Conservation (phyloP, 352 stramenopile species). For the Phytophthora pisi region DNA sequence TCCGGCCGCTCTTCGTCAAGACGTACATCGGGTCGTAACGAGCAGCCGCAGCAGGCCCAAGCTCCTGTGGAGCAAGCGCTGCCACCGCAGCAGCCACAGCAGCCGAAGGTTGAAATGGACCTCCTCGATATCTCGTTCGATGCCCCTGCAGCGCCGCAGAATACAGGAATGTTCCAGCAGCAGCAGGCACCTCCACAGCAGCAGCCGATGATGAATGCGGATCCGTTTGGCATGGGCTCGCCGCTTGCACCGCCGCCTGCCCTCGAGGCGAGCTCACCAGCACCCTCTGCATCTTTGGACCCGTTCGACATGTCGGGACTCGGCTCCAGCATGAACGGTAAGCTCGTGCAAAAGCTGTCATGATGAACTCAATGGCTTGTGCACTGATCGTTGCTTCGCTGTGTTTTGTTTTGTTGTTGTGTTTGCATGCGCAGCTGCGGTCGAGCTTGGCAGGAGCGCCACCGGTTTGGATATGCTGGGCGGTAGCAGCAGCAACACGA, state of each 20-base stretch:
- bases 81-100: slow-evolving; percentile 36
- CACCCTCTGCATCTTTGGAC: slow-evolving; percentile 50
- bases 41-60: slow-evolving; percentile 41
- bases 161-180: slow-evolving; percentile 41
- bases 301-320: slow-evolving; percentile 81
- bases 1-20: slow-evolving; percentile 28
- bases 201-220: slow-evolving; percentile 42
- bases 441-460: slow-evolving; percentile 53
- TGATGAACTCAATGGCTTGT: neutral
- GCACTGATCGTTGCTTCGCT: neutral
- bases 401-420: slow-evolving; percentile 3
- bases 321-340: slow-evolving; percentile 73
- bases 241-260: slow-evolving; percentile 38
- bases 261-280: slow-evolving; percentile 36
- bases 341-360: slow-evolving; percentile 1
- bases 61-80: slow-evolving; percentile 39
- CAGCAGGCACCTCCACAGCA: slow-evolving; percentile 39
- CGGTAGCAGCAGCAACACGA: slow-evolving; percentile 36
- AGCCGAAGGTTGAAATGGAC: slow-evolving; percentile 72
- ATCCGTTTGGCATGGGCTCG: slow-evolving; percentile 73
- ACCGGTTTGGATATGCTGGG: slow-evolving; percentile 38
- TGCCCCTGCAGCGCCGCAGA: slow-evolving; percentile 42
- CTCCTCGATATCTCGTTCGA: slow-evolving; percentile 88
- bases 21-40: slow-evolving; percentile 44
- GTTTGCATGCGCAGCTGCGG: slow-evolving; percentile 31